phyloP scores from a whole-genome alignment of 257 asterid species.

The Nicotiana tomentosiformis region DNA sequence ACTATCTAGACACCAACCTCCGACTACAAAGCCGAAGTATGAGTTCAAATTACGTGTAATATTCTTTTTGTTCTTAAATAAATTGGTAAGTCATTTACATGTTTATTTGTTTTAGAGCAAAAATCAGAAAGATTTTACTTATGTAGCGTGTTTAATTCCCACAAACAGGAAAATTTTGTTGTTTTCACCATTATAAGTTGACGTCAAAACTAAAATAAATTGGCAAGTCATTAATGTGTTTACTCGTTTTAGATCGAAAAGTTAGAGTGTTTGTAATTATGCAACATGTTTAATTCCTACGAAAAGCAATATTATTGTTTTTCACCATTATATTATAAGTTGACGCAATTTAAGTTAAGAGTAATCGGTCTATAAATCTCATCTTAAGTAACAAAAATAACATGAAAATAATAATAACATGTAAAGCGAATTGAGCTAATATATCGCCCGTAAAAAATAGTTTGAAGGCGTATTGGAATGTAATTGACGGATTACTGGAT shows the following conservation, averaged over 20 bases:
- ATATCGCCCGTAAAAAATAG: not conserved
- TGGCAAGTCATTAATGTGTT: not conserved
- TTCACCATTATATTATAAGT: not conserved
- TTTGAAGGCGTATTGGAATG: not conserved
- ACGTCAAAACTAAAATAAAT: not conserved
- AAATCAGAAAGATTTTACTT: not conserved
- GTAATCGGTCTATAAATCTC: not conserved
- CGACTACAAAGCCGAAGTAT: too few species aligned
- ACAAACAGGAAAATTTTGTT: not conserved
- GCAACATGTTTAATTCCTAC: not conserved
- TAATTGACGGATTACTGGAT: not conserved
- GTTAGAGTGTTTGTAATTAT: not conserved
- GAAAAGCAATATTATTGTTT: not conserved
- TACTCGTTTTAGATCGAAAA: not conserved
- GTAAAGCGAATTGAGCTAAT: not conserved
- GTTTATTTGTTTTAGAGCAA: not conserved
- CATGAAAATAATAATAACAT: not conserved
- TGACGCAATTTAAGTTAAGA: not conserved
- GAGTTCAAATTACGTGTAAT: not conserved
- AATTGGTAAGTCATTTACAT: not conserved
- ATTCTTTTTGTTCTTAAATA: not conserved
- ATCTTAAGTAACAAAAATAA: not conserved
- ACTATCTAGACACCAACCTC: too few species aligned
- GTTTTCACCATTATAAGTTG: not conserved
- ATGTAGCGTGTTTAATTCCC: not conserved